A percentile compares a stretch with the other conserved stretches of the same genome.
Evolutionary conservation across 2,329 filamentous ascomycete genomes (phyloP).

Genomic region (Bipolaris zeicola): DNA sequence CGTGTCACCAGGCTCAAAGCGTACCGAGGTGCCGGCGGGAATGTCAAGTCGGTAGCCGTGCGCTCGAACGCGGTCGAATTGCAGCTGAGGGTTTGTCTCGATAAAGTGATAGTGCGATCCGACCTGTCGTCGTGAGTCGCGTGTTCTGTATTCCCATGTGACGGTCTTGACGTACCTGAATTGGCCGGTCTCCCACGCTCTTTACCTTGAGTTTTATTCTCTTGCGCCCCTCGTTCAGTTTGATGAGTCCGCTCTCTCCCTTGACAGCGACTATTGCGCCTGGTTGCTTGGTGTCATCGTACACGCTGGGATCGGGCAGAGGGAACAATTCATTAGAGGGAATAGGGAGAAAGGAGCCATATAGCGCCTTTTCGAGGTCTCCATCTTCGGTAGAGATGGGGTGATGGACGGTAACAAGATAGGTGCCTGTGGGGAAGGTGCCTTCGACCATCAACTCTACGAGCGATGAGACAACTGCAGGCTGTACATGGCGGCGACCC

Average conservation of each 20-base stretch:
- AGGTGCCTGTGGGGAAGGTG: slow-evolving; percentile 88
- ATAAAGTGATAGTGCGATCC: slow-evolving; percentile 97
- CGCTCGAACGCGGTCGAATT: slow-evolving; percentile 81
- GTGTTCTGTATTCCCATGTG: not conserved
- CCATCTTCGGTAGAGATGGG: slow-evolving; percentile 87
- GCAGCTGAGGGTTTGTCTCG: slow-evolving; percentile 87
- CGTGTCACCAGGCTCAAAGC: slow-evolving; percentile 91
- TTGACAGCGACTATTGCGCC: slow-evolving; percentile 79
- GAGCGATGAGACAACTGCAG: slow-evolving; percentile 78
- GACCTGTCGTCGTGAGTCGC: slow-evolving; percentile 54
- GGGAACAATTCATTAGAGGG: slow-evolving; percentile 73
- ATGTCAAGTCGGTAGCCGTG: slow-evolving; percentile 91
- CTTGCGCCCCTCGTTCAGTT: slow-evolving; percentile 74
- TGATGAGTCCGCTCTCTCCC: slow-evolving; percentile 65
- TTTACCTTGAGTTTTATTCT: slow-evolving; percentile 77
- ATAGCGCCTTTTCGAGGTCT: slow-evolving; percentile 82
- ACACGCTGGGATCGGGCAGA: slow-evolving; percentile 66
- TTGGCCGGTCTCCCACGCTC: slow-evolving; percentile 85
- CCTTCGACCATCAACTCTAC: slow-evolving; percentile 91
- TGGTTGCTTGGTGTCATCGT: slow-evolving; percentile 70
- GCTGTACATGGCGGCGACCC: slow-evolving; percentile 87
- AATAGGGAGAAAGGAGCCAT: slow-evolving; percentile 87
- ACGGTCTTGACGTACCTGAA: slow-evolving; percentile 67
- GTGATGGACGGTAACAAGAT: slow-evolving; percentile 91
- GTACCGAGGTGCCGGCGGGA: slow-evolving; percentile 84